These are phyloP conservation scores for Leccinum incarnatum DNA, from an alignment of 768 basidiomycete genomes.

Conservation along the genomic window DNA sequence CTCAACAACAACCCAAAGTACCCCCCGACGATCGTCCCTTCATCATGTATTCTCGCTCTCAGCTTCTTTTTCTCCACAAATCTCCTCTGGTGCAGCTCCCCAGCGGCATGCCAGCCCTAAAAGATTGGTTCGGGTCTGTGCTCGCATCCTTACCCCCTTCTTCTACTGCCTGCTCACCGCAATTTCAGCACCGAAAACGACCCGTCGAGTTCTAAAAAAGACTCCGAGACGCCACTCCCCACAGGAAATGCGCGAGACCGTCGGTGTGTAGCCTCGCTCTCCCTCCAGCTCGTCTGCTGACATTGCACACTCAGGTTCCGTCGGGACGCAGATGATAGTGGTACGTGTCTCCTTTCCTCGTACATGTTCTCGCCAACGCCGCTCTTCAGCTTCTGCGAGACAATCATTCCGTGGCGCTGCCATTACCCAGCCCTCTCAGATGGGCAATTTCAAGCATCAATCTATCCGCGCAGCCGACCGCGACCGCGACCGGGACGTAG, in stretches of 20 bases:
- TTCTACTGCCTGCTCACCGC: slow-evolving; percentile 19
- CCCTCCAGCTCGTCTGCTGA: slow-evolving; percentile 7
- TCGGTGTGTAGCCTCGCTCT: slow-evolving; percentile 44
- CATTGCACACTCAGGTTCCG: slow-evolving; percentile 52
- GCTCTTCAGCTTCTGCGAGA: slow-evolving; percentile 51
- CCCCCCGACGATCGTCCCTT: slow-evolving; percentile 39
- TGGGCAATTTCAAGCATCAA: slow-evolving; percentile 92
- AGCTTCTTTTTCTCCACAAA: slow-evolving; percentile 64
- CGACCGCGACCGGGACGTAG: slow-evolving; percentile 45
- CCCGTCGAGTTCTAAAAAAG: slow-evolving; percentile 48
- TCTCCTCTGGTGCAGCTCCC: slow-evolving; percentile 77
- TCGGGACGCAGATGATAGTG: slow-evolving; percentile 72
- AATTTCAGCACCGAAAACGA: slow-evolving; percentile 46
- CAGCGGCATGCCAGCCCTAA: slow-evolving; percentile 73
- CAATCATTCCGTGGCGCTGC: slow-evolving; percentile 63
- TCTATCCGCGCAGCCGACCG: slow-evolving; percentile 69
- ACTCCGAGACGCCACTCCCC: slow-evolving; percentile 53
- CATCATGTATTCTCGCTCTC: slow-evolving; percentile 65
- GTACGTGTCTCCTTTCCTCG: slow-evolving; percentile 36
- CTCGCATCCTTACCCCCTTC: slow-evolving; percentile 13
- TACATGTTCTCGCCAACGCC: slow-evolving; percentile 4
- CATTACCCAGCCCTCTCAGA: slow-evolving; percentile 80
- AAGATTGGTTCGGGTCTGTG: slow-evolving; percentile 86
- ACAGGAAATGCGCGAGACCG: slow-evolving; percentile 60
- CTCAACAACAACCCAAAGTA: slow-evolving; percentile 8